Conservation (phyloP, 441 rosid genomes). For the Macaranga tanarius region DNA sequence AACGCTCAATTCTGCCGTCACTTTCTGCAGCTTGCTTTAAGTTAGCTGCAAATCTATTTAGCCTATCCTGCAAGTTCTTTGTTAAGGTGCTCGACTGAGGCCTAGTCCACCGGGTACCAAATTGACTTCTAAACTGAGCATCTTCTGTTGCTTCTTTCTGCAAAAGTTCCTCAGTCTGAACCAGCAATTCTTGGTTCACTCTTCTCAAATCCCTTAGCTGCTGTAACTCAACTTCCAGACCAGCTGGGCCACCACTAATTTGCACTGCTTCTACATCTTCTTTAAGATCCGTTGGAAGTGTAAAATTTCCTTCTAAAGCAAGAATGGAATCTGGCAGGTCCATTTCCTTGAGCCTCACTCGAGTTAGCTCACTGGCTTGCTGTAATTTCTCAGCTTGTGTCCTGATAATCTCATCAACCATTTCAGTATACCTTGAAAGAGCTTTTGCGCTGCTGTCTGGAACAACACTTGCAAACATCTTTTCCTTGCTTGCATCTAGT, state of each 20-base stretch:
- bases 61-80: conserved; percentile 89
- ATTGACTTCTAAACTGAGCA: conserved; percentile 87
- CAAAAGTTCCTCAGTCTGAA: conserved; percentile 89
- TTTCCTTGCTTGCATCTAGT: conserved; percentile 94
- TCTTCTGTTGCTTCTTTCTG: conserved; percentile 96
- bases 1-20: conserved; percentile 87
- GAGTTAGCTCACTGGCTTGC: conserved; percentile 87
- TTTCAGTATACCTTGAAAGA: conserved; percentile 59
- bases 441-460: conserved; percentile 97
- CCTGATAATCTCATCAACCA: conserved; percentile 92
- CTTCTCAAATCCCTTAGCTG: conserved; percentile 87
- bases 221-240: conserved; percentile 84
- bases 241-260: conserved; percentile 88
- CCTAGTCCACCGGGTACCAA: conserved; percentile 96
- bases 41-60: conserved; percentile 86
- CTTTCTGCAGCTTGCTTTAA: conserved; percentile 97
- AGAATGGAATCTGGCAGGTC: conserved; percentile 93
- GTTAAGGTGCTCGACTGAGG: conserved; percentile 96
- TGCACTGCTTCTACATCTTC: conserved; percentile 96
- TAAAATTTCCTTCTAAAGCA: conserved; percentile 72
- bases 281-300: conserved; percentile 72
- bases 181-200: conserved; percentile 86
- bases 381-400: conserved; percentile 93
- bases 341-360: conserved; percentile 96
- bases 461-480: conserved; percentile 88